Base-by-base conservation (phyloP, 371 early-diverging fungal species). In the Haplosporangium sp. region DNA sequence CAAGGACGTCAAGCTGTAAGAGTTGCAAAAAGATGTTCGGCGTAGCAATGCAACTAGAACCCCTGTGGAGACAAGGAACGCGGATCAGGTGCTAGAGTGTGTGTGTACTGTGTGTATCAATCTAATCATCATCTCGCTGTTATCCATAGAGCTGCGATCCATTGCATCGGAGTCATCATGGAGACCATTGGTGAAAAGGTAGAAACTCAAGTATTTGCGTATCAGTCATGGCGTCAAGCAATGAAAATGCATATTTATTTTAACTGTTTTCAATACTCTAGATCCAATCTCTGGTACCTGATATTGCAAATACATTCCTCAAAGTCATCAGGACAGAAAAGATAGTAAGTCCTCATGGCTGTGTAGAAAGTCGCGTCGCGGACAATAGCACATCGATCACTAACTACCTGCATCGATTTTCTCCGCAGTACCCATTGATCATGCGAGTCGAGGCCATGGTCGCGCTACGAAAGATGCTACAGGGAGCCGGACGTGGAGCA, bases 401-500 rank as follows among this genome's bases (percentile, higher is more conserved):
- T 29, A 29, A 29, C 4, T 29, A 29, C 29, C 4, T 29, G 4
- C 4, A 29, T 29, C 29, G 4, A 29, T 5, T 43, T 46, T 9
- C 46, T 29, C 20, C 37, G 23, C 65, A 87, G 87, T 81, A 86
- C 58, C 80, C 94, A 45, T 65, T 95, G 4, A 69, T 88, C 1
- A 67, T 96, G 56, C 81, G 94, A 38, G 81, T 89, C 12, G 96
- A 95, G 79, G 87, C 92, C 6, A 80, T 93, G 46, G 82, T 87
- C 40, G 88, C 95, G 14, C 83, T 96, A 37, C 84, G 85, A 0
- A 74, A 87, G 48, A 70, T 92, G 38, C 67, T 98, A 12, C 86
- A 85, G 51, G 96, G 95, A 8, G 94, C 94, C 5, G 94, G 95
- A 38, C 92, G 92, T 57, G 93, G 91, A 11, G 87, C 91, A 13